These are phyloP conservation scores for Peronospora belbahrii DNA, from an alignment of 352 stramenopile genomes.

Conservation along the genomic window DNA sequence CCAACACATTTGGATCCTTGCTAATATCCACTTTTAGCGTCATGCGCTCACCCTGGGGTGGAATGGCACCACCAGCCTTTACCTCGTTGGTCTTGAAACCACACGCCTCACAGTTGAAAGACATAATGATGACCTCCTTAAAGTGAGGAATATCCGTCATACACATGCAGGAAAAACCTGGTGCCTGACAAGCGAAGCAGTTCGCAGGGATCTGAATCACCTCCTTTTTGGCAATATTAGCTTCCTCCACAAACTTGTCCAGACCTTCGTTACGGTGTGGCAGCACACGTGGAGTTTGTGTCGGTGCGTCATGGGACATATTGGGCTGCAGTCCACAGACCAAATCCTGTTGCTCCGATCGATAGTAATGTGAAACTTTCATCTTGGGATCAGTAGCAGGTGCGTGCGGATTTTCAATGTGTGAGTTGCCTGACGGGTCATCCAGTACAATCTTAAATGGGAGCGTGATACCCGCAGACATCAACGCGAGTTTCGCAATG, in stretches of 20 bases:
- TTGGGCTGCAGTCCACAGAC: conserved; percentile 64
- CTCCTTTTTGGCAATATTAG: conserved; percentile 64
- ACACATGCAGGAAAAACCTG: conserved; percentile 82
- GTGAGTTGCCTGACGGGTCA: conserved; percentile 86
- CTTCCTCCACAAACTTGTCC: conserved; percentile 51
- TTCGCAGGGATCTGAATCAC: conserved; percentile 76
- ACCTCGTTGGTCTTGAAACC: conserved; percentile 90
- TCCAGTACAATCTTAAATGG: conserved; percentile 84
- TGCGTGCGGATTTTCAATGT: conserved; percentile 85
- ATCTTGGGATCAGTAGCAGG: conserved; percentile 74
- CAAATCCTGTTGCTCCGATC: conserved; percentile 69
- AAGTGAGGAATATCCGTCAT: conserved; percentile 93
- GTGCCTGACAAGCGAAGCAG: conserved; percentile 73
- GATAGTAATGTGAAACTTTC: conserved; percentile 60
- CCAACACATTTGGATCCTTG: conserved; percentile 60
- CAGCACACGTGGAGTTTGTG: conserved; percentile 37
- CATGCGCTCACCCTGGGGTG: conserved; percentile 71
- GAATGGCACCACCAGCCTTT: conserved; percentile 87
- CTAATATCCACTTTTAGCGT: conserved; percentile 44
- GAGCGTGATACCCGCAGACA: conserved; percentile 52
- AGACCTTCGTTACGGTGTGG: conserved; percentile 65
- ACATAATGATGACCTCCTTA: conserved; percentile 92
- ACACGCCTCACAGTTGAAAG: conserved; percentile 85
- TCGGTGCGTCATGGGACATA: conserved; percentile 42
- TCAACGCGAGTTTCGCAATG: conserved; percentile 60